Conservation (phyloP, 1,284 basidiomycete genomes). For the Leccinum subrobustum region DNA sequence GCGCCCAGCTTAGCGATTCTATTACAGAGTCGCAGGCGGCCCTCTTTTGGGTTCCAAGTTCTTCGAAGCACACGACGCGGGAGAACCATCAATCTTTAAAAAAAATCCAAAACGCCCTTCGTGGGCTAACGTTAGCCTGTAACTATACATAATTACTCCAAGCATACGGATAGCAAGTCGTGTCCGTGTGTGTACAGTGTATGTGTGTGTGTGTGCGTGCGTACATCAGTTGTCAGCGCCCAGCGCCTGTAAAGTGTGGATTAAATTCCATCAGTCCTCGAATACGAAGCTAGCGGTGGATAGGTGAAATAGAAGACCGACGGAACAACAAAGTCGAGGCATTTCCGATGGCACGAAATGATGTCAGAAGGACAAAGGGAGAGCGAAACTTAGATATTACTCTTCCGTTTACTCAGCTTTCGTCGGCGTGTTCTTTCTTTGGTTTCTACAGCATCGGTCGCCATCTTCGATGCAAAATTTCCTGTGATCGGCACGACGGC, state of each 20-base stretch:
- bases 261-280: constrained; percentile 20
- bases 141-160: constrained; percentile 2
- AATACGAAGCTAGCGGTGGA: constrained; percentile 6
- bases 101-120: not conserved
- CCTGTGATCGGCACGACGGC: constrained; percentile 11
- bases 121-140: constrained; percentile 1
- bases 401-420: constrained; percentile 35
- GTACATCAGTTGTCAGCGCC: constrained; percentile 4
- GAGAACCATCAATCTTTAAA: constrained; percentile 1
- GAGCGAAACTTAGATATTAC: constrained; percentile 24
- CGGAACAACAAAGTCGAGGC: constrained; percentile 18
- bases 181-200: not conserved
- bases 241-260: constrained; percentile 13
- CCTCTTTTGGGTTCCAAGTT: constrained; percentile 8
- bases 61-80: constrained; percentile 4
- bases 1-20: not conserved
- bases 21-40: not conserved
- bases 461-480: constrained; percentile 13
- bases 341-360: constrained; percentile 23
- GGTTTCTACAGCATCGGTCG: constrained; percentile 17
- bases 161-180: constrained; percentile 2
- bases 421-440: constrained; percentile 31
- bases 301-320: constrained; percentile 22
- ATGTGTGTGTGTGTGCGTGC: not conserved
- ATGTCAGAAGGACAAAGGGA: constrained; percentile 11